Base-by-base conservation (phyloP, 257 asterid genomes). In the Pogostemon cablin region DNA sequence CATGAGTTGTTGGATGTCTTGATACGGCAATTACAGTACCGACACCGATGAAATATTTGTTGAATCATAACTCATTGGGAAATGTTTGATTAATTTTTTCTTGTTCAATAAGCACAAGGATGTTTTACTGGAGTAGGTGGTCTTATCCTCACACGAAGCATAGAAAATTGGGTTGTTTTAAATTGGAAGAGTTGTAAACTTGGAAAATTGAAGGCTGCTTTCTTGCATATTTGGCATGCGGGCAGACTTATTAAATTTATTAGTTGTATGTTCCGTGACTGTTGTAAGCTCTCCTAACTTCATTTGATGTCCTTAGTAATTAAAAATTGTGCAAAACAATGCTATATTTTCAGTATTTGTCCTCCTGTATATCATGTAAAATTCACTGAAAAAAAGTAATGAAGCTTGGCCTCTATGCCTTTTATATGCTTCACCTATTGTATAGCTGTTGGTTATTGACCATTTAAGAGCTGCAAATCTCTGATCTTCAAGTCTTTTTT, bases 11-110 rank as follows among this genome's bases (percentile, higher is more conserved):
- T 65, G 67, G 72, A 44, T 55, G 40, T 40, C 60, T 25, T 64
- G 62, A 34, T 37, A 56, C 25, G 62, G 67, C 8, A 63, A 37
- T 72, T 46, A 38, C 4, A 34, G 12, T 53, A 37, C 48, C 54
- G 42, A 52, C 32, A 43, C 61, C 59, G 58, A 61, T 25, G 38
- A 69, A 68, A 52, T 49, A 67, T 75, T 54, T 49, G 12, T 59
- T 75, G 49, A 41, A 67, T 67, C 42, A 40, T 59, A 32, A 57
- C 4, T 20, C 38, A 34, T 50, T 67, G 32, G 32, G 32, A 25
- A 25, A 25, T 25, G 32, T 25, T 39, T 49, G 8, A 43, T 61
- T 12, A 2, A 10, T 25, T 12, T 53, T 60, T 60, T 12, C 52
- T 62, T 55, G 37, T 32, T 72, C 7, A 72, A 41, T 66, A 40